Evolutionary conservation across 2,329 filamentous ascomycete genomes (phyloP).

Genomic region (Ophiostoma sp.): DNA sequence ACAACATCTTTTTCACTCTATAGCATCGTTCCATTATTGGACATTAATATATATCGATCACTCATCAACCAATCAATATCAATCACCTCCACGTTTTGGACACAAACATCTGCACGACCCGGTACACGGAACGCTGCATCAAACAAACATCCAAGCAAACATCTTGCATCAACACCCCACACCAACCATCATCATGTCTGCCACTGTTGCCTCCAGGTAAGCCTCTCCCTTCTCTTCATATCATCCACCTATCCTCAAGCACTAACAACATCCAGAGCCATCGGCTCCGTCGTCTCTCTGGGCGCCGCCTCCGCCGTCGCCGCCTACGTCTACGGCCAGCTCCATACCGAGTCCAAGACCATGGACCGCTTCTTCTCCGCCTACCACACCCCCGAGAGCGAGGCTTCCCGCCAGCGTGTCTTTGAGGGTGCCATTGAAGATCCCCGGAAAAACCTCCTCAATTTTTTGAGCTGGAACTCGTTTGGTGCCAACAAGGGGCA

Average conservation of each 20-base stretch:
- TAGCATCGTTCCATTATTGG: background rate
- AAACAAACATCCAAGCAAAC: background rate
- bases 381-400: constrained; percentile 43
- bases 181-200: constrained; percentile 8
- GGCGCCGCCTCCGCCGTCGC: constrained; percentile 34
- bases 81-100: background rate
- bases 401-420: constrained; percentile 37
- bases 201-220: constrained; percentile 24
- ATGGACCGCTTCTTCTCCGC: constrained; percentile 42
- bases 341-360: constrained; percentile 37
- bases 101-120: background rate
- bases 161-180: background rate
- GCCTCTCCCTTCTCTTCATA: background rate
- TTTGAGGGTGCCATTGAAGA: constrained; percentile 39
- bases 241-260: too few species aligned
- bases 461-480: constrained; percentile 37
- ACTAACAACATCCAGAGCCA: constrained; percentile 25
- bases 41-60: constrained; percentile 1
- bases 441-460: constrained; percentile 40
- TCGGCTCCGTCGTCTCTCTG: constrained; percentile 27
- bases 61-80: background rate
- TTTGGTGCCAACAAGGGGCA: background rate
- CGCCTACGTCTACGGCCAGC: constrained; percentile 39
- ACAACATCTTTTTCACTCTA: background rate
- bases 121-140: constrained; percentile 7